Evolutionary conservation across 306 rosid species (phyloP), one percentile per base, ranked within the genome.

Genomic region (Quercus parvula): DNA sequence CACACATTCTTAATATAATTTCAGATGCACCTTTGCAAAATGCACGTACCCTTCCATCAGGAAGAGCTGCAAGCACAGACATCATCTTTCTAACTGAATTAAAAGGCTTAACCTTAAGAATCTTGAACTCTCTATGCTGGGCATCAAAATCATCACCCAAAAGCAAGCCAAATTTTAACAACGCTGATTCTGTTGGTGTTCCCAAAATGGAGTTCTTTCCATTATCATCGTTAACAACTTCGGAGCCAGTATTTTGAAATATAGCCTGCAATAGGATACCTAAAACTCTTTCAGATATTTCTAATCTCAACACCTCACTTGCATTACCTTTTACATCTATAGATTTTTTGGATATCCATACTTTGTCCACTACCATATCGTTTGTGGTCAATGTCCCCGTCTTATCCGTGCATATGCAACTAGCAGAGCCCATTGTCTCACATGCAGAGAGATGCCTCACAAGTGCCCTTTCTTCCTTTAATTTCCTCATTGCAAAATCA

Each of bases 11-110:
- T 74, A 95, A 75, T 84, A 95, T 79, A 80, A 95, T 87, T 86
- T 95, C 99, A 7, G 99, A 89, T 89, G 90, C 99, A 75, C 99
- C 99, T 90, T 95, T 93, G 87, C 97, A 90, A 85, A 89, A 95
- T 57, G 94, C 92, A 80, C 91, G 89, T 14, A 78, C 59, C 31
- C 93, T 83, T 77, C 97, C 90, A 83, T 73, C 78, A 76, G 98
- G 96, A 78, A 83, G 87, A 74, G 86, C 85, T 41, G 93, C 91
- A 11, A 95, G 91, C 63, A 93, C 93, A 80, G 97, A 95, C 97
- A 95, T 95, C 85, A 87, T 93, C 89, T 93, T 95, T 86, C 89
- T 84, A 67, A 86, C 96, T 51, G 99, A 95, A 78, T 91, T 93
- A 81, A 95, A 95, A 24, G 99, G 99, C 77, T 90, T 96, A 18